Percentiles rank a stretch among this genome's conserved stretches.
Conservation (phyloP, 2,329 filamentous ascomycete genomes). For the Cytospora piceae region DNA sequence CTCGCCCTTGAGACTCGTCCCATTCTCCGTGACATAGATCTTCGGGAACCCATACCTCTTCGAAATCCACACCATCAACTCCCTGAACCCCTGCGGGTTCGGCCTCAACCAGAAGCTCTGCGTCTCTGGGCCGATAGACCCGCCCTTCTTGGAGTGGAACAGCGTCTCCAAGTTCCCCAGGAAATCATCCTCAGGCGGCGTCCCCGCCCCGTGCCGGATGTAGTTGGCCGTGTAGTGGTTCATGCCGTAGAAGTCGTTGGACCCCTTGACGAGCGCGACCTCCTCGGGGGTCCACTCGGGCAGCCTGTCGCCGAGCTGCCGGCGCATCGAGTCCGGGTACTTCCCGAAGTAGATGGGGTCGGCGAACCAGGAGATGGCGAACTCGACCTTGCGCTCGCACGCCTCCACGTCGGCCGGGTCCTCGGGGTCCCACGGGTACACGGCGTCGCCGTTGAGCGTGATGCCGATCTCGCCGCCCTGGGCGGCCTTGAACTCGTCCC, state of each 20-base stretch:
- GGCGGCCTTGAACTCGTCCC: slow-evolving; percentile 76
- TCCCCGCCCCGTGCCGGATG: slow-evolving; percentile 70
- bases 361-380: slow-evolving; percentile 85
- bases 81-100: slow-evolving; percentile 74
- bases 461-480: slow-evolving; percentile 82
- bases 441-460: slow-evolving; percentile 83
- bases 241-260: slow-evolving; percentile 93
- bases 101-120: slow-evolving; percentile 82
- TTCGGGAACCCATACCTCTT: slow-evolving; percentile 75
- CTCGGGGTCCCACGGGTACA: slow-evolving; percentile 79
- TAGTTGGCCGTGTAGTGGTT: slow-evolving; percentile 93
- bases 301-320: slow-evolving; percentile 77
- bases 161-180: slow-evolving; percentile 76
- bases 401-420: slow-evolving; percentile 77
- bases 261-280: slow-evolving; percentile 73
- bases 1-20: slow-evolving; percentile 82
- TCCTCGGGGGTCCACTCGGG: slow-evolving; percentile 77
- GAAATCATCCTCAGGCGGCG: slow-evolving; percentile 67
- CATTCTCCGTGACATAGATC: slow-evolving; percentile 90
- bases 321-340: slow-evolving; percentile 82
- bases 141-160: slow-evolving; percentile 71
- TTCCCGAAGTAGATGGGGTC: slow-evolving; percentile 85
- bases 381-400: slow-evolving; percentile 80
- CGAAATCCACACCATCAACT: slow-evolving; percentile 76
- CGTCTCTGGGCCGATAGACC: slow-evolving; percentile 79